Conservation (phyloP, 495 filamentous ascomycete species). For the Terfezia claveryi region DNA sequence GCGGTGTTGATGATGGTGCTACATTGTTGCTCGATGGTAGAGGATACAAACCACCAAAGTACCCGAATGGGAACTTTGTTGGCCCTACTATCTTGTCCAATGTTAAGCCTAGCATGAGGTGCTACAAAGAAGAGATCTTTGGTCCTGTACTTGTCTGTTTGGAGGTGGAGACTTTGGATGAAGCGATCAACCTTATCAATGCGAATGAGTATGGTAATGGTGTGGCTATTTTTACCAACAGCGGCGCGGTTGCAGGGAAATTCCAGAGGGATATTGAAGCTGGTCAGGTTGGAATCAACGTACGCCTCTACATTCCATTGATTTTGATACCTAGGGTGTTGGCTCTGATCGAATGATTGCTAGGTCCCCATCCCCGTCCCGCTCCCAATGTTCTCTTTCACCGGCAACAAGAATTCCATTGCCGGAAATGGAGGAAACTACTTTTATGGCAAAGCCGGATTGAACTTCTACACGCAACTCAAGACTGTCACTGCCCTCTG, state of each 20-base stretch:
- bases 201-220: constrained; percentile 46
- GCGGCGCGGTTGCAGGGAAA: constrained; percentile 35
- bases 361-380: constrained; percentile 36
- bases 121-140: constrained; percentile 95
- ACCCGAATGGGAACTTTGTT: constrained; percentile 92
- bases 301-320: constrained; percentile 37
- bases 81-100: constrained; percentile 87
- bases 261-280: constrained; percentile 48
- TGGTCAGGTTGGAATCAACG: constrained; percentile 61
- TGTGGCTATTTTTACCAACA: constrained; percentile 40
- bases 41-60: constrained; percentile 69
- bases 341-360: neutral
- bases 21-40: constrained; percentile 88
- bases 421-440: constrained; percentile 84
- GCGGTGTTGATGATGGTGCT: constrained; percentile 78
- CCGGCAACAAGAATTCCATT: constrained; percentile 91
- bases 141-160: constrained; percentile 80
- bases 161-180: constrained; percentile 64
- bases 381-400: constrained; percentile 91
- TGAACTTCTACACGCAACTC: constrained; percentile 88
- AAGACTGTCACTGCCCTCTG: constrained; percentile 95
- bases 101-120: constrained; percentile 76
- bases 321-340: neutral
- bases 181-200: constrained; percentile 44
- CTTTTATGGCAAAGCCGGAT: constrained; percentile 80